Conservation (phyloP, 805 yeast species). For the Kuraishia ogatae region DNA sequence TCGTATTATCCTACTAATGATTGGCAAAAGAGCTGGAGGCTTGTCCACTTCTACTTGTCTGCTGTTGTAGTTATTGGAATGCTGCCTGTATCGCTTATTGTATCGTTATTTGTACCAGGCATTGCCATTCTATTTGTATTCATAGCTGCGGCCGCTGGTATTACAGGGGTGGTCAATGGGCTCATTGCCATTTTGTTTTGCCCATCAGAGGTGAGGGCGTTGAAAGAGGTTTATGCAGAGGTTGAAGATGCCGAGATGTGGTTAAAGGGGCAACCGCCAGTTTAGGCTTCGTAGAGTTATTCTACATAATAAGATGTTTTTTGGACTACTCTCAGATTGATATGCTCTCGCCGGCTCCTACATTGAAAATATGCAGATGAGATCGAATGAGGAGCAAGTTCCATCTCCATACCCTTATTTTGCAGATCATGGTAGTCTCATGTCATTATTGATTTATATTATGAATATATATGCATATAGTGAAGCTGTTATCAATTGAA, state of each 20-base stretch:
- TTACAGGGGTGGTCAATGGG: conserved; percentile 69
- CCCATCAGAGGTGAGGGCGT: conserved; percentile 67
- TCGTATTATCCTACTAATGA: conserved; percentile 41
- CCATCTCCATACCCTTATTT: too few relatives aligned
- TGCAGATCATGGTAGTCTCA: too few relatives aligned
- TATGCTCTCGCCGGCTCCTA: too few relatives aligned
- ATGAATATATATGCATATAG: too few relatives aligned
- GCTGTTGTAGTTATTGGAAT: conserved; percentile 42
- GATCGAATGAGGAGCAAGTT: too few relatives aligned
- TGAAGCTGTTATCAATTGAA: too few relatives aligned
- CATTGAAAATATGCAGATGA: too few relatives aligned
- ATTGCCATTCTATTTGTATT: conserved; percentile 59
- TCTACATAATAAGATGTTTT: too few relatives aligned
- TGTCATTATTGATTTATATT: too few relatives aligned
- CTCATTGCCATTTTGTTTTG: conserved; percentile 75
- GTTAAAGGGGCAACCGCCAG: background rate
- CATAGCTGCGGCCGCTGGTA: conserved; percentile 42
- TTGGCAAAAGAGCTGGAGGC: conserved; percentile 59
- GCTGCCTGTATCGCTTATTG: conserved; percentile 49
- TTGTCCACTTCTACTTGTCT: conserved; percentile 53
- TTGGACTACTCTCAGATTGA: too few relatives aligned
- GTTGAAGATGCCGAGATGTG: conserved; percentile 27
- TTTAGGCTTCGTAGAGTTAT: background rate
- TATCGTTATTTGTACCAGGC: conserved; percentile 46
- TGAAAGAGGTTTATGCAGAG: conserved; percentile 67